These are phyloP conservation scores for Diophrys appendiculata DNA, from an alignment of 73 alveolate species.

Conservation along the genomic window DNA sequence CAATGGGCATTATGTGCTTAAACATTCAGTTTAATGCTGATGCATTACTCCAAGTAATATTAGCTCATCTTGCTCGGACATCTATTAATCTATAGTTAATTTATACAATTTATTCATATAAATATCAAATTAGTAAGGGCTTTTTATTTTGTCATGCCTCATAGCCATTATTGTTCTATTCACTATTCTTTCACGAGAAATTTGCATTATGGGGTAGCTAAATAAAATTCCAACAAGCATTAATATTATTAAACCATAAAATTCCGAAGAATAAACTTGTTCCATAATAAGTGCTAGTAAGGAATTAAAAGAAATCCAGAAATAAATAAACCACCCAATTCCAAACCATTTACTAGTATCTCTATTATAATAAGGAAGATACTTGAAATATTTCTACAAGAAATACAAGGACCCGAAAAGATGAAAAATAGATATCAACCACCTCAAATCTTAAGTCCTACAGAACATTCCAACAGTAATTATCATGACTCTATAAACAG, in stretches of 20 bases:
- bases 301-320: conserved; percentile 36
- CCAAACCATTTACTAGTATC: conserved; percentile 32
- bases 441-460: too few relatives aligned
- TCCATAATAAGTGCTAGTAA: conserved; percentile 36
- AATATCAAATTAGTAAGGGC: conserved; percentile 43
- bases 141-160: conserved; percentile 59
- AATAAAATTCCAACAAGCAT: conserved; percentile 36
- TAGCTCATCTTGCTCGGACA: conserved; percentile 48
- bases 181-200: conserved; percentile 31
- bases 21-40: conserved; percentile 39
- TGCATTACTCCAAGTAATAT: conserved; percentile 44
- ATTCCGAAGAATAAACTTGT: conserved; percentile 35
- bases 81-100: conserved; percentile 43
- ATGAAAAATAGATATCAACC: conserved; percentile 41
- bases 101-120: conserved; percentile 47
- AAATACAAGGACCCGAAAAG: conserved; percentile 38
- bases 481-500: too few relatives aligned
- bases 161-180: conserved; percentile 32
- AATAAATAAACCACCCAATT: conserved; percentile 44
- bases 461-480: too few relatives aligned
- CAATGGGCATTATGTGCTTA: conserved; percentile 48
- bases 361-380: conserved; percentile 44
- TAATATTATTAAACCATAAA: conserved; percentile 40
- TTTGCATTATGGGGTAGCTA: conserved; percentile 24
- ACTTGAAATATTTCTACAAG: conserved; percentile 48